Conservation (phyloP, 2,329 filamentous ascomycete genomes). For the Hyphodiscus sp. region DNA sequence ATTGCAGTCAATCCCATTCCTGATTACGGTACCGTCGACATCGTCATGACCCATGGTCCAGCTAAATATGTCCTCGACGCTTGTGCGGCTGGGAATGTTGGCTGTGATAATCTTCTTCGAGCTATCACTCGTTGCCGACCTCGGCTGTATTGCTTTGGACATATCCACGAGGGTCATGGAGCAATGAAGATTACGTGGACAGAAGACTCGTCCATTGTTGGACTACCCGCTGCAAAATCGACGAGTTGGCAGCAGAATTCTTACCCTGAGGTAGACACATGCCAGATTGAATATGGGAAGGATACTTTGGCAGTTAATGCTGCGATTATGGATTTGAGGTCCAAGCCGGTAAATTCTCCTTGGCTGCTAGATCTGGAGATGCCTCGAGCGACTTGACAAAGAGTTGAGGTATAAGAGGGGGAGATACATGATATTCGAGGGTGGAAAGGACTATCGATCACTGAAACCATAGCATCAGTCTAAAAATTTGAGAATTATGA, state of each 20-base stretch:
- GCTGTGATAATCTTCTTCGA: constrained; percentile 47
- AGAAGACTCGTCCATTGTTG: constrained; percentile 4
- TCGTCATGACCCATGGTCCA: constrained; percentile 57
- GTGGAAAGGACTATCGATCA: too few relatives aligned
- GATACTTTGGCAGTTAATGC: constrained; percentile 57
- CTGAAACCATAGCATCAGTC: too few relatives aligned
- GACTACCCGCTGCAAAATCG: constrained; percentile 30
- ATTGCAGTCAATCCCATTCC: constrained; percentile 19
- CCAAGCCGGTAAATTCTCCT: constrained; percentile 40
- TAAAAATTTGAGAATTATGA: too few relatives aligned
- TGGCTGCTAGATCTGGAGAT: constrained; percentile 35
- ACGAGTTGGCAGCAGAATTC: constrained; percentile 30
- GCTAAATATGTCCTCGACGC: constrained; percentile 44
- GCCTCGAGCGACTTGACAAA: too few relatives aligned
- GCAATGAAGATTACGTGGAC: constrained; percentile 47
- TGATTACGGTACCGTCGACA: constrained; percentile 35
- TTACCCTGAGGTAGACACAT: constrained; percentile 28
- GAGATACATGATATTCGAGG: too few relatives aligned
- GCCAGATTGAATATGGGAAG: constrained; percentile 30
- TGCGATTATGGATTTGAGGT: constrained; percentile 40
- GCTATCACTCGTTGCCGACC: constrained; percentile 46
- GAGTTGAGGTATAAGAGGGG: too few relatives aligned
- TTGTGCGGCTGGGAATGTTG: too few relatives aligned
- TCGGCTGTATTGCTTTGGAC: constrained; percentile 52
- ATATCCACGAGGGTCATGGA: constrained; percentile 53